Percentiles rank a stretch among this genome's conserved stretches.
These are phyloP conservation scores for Pichia sp. DNA, from an alignment of 1,139 yeast species.

Conservation along the genomic window DNA sequence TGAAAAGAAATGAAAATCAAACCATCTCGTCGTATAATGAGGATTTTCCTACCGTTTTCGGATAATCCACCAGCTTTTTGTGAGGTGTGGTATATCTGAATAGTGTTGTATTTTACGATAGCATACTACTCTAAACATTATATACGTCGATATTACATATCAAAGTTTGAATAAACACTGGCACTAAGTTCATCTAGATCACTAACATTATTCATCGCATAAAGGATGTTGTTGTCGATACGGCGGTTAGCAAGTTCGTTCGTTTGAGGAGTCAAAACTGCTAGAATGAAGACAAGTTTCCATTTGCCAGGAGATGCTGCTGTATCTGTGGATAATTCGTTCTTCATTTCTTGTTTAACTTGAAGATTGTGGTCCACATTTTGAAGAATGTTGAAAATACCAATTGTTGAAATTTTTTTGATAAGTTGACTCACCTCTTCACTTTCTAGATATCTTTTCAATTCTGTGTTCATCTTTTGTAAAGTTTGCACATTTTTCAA, in stretches of 20 bases:
- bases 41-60: background rate
- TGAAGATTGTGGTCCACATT: slow-evolving; percentile 22
- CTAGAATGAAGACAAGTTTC: slow-evolving; percentile 64
- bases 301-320: slow-evolving; percentile 8
- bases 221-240: slow-evolving; percentile 41
- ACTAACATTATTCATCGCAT: slow-evolving; percentile 46
- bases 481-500: slow-evolving; percentile 22
- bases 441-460: slow-evolving; percentile 39
- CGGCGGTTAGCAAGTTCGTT: slow-evolving; percentile 44
- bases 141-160: slow-evolving; percentile 14
- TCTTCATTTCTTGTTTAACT: slow-evolving; percentile 1
- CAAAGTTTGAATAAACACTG: slow-evolving; percentile 76
- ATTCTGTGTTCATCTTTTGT: slow-evolving; percentile 40
- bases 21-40: background rate
- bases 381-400: slow-evolving; percentile 42
- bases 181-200: slow-evolving; percentile 87
- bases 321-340: slow-evolving; percentile 2
- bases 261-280: slow-evolving; percentile 62
- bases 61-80: background rate
- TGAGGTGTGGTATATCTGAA: no score
- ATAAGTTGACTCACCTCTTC: slow-evolving; percentile 29
- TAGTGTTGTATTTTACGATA: no score
- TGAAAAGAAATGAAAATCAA: background rate
- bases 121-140: background rate
- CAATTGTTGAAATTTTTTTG: slow-evolving; percentile 39